phyloP scores from a whole-genome alignment of 1,284 basidiomycete species.

The Mycena sp. region DNA sequence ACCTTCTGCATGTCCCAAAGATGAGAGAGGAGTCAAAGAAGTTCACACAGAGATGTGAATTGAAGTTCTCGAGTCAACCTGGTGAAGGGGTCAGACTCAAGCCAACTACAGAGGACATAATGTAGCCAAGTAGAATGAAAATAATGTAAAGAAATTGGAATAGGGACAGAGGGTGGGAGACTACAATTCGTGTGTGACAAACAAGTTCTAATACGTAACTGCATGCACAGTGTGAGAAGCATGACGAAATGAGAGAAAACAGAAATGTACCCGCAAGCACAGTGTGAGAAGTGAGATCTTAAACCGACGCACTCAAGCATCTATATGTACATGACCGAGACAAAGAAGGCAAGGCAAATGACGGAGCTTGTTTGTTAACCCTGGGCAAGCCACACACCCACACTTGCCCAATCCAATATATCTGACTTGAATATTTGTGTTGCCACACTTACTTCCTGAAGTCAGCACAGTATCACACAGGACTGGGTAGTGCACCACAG shows the following conservation, averaged over 20 bases:
- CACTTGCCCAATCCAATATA: not conserved
- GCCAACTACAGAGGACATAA: not conserved
- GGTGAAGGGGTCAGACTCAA: not conserved
- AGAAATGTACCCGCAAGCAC: too few relatives aligned
- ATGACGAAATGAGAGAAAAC: too few relatives aligned
- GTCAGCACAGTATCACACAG: too few relatives aligned
- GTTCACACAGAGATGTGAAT: too few relatives aligned
- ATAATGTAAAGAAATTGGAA: not conserved
- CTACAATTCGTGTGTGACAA: not conserved
- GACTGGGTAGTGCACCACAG: too few relatives aligned
- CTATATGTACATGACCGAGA: not conserved
- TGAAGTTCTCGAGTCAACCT: not conserved
- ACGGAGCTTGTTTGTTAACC: not conserved
- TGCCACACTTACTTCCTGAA: too few relatives aligned
- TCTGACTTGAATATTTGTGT: too few relatives aligned
- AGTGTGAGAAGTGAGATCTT: not conserved
- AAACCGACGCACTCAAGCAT: not conserved
- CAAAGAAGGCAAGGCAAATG: not conserved
- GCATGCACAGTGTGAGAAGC: too few relatives aligned
- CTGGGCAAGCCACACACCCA: not conserved
- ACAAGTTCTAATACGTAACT: not conserved
- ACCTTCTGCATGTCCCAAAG: not conserved
- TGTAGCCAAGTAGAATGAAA: not conserved
- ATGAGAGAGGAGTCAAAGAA: not conserved
- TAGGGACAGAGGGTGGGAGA: not conserved